Conservation (phyloP, 495 filamentous ascomycete species). For the Aspergillus incahuasiensis region DNA sequence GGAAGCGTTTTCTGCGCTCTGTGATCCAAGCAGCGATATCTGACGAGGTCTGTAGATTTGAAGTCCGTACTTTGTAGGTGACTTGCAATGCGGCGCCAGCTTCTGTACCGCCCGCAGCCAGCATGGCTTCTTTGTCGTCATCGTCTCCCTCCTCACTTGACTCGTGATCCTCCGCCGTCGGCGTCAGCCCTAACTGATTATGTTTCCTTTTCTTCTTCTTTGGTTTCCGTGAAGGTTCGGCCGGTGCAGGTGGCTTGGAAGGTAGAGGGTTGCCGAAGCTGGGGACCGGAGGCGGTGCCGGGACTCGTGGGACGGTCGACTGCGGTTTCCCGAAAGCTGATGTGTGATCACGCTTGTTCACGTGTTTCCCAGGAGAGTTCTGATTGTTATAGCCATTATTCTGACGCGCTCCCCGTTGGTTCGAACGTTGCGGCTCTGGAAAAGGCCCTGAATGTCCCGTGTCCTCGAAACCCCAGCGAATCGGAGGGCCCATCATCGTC, state of each 20-base stretch:
- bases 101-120: conserved; percentile 30
- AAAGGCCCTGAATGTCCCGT: conserved; percentile 22
- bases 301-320: conserved; percentile 33
- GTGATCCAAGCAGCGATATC: conserved; percentile 77
- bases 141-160: conserved; percentile 69
- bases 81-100: conserved; percentile 37
- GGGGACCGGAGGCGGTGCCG: conserved; percentile 54
- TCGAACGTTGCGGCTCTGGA: conserved; percentile 17
- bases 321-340: conserved; percentile 42
- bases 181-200: conserved; percentile 77
- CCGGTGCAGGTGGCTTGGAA: conserved; percentile 56
- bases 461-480: conserved; percentile 54
- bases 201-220: conserved; percentile 77
- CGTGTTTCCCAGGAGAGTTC: conserved; percentile 25
- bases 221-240: conserved; percentile 34
- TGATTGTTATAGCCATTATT: conserved; percentile 45
- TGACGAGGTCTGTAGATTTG: conserved; percentile 48
- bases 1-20: conserved; percentile 72
- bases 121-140: conserved; percentile 59
- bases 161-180: conserved; percentile 65
- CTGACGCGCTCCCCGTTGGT: conserved; percentile 36
- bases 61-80: conserved; percentile 38
- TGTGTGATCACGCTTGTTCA: conserved; percentile 37
- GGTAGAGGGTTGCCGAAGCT: conserved; percentile 58
- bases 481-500: conserved; percentile 53